Evolutionary conservation across 2,329 filamentous ascomycete species (phyloP).

Genomic region (Talaromyces funiculosus): DNA sequence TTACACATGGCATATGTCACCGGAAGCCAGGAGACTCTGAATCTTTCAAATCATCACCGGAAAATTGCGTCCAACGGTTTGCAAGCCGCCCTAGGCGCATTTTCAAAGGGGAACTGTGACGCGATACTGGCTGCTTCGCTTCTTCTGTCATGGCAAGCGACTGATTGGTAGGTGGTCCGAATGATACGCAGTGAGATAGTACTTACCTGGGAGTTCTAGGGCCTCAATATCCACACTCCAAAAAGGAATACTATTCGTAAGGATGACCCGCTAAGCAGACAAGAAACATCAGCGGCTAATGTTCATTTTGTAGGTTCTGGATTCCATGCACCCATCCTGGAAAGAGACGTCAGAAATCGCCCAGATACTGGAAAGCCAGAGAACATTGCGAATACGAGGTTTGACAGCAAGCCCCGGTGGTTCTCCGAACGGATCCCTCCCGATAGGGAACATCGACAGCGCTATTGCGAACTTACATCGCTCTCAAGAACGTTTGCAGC

Average conservation of each 20-base stretch:
- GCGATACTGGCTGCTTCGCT: slow-evolving; percentile 87
- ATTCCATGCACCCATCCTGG: slow-evolving; percentile 80
- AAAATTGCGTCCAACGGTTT: slow-evolving; percentile 80
- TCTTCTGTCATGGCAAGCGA: slow-evolving; percentile 90
- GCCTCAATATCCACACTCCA: slow-evolving; percentile 68
- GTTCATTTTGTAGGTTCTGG: slow-evolving; percentile 59
- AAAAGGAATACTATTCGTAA: slow-evolving; percentile 81
- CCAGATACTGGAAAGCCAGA: slow-evolving; percentile 37
- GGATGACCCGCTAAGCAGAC: slow-evolving; percentile 22
- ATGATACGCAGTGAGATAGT: background rate
- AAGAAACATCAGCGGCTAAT: background rate
- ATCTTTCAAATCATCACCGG: slow-evolving; percentile 84
- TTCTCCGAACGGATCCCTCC: slow-evolving; percentile 17
- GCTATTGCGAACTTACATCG: slow-evolving; percentile 58
- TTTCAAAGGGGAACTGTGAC: slow-evolving; percentile 82
- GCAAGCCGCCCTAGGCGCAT: slow-evolving; percentile 77
- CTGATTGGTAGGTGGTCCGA: slow-evolving; percentile 69
- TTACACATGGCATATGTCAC: slow-evolving; percentile 89
- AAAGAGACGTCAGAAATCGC: slow-evolving; percentile 71
- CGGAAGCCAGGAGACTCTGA: slow-evolving; percentile 75
- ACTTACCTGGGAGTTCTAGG: background rate
- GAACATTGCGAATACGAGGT: slow-evolving; percentile 31
- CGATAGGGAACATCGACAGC: slow-evolving; percentile 58
- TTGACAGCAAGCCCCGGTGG: slow-evolving; percentile 30
- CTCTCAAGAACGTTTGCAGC: slow-evolving; percentile 59